These are phyloP conservation scores for Leucocoprinus leucothites DNA, from an alignment of 768 basidiomycete genomes.

Conservation along the genomic window DNA sequence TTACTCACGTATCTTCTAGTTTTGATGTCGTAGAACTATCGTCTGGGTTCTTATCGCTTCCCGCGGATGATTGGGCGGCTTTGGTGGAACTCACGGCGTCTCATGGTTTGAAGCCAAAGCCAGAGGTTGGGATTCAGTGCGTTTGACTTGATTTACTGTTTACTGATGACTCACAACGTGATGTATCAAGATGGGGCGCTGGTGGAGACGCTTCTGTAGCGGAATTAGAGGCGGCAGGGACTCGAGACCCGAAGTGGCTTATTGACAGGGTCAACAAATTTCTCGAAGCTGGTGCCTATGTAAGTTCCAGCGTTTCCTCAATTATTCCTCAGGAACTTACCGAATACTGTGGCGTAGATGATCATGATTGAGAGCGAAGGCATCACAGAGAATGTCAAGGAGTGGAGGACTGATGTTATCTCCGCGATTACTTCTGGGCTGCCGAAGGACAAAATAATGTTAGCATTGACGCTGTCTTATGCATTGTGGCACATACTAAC, in stretches of 20 bases:
- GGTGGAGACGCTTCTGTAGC: conserved; percentile 37
- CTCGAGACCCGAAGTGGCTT: conserved; percentile 36
- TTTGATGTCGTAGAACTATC: conserved; percentile 45
- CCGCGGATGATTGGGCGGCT: conserved; percentile 38
- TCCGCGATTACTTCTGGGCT: conserved; percentile 36
- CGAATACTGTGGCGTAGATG: conserved; percentile 19
- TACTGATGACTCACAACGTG: no score
- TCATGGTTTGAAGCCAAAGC: conserved; percentile 40
- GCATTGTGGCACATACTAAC: background rate
- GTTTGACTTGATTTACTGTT: background rate
- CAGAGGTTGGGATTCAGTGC: conserved; percentile 40
- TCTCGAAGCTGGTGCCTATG: conserved; percentile 38
- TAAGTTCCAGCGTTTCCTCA: background rate
- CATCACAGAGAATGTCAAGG: conserved; percentile 42
- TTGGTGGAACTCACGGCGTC: conserved; percentile 36
- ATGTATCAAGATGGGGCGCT: conserved; percentile 30
- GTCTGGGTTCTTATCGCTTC: conserved; percentile 43
- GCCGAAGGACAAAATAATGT: conserved; percentile 41
- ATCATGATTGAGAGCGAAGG: conserved; percentile 47
- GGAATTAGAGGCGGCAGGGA: conserved; percentile 37
- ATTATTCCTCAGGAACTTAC: background rate
- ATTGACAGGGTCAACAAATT: conserved; percentile 38
- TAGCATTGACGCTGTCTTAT: background rate
- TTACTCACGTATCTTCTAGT: conserved; percentile 13
- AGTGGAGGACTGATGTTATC: conserved; percentile 41